Percentiles rank a stretch among this genome's conserved stretches.
These are phyloP conservation scores for Aureobasidium melanogenum DNA, from an alignment of 2,329 filamentous ascomycete species.

Conservation along the genomic window DNA sequence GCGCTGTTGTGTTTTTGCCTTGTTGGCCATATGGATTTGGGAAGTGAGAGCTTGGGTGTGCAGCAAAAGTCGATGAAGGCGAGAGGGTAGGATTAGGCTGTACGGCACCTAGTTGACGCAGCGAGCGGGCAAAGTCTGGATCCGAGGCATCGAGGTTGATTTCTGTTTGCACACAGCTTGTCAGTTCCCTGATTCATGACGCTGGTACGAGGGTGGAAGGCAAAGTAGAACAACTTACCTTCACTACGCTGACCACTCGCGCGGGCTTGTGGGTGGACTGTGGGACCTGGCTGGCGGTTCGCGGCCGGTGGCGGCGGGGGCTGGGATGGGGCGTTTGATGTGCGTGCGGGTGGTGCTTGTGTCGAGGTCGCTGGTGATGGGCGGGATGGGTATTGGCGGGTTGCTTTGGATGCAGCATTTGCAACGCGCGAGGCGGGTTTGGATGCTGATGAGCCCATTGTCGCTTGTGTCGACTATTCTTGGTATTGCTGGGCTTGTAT, in stretches of 20 bases:
- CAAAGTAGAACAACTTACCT: slow-evolving; percentile 22
- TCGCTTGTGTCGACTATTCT: not conserved
- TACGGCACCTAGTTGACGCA: slow-evolving; percentile 56
- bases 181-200: not conserved
- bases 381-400: slow-evolving; percentile 48
- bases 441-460: slow-evolving; percentile 51
- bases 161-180: slow-evolving; percentile 26
- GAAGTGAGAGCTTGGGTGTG: slow-evolving; percentile 19
- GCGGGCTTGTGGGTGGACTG: slow-evolving; percentile 31
- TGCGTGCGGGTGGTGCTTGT: slow-evolving; percentile 14
- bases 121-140: slow-evolving; percentile 67
- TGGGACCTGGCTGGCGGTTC: slow-evolving; percentile 30
- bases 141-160: slow-evolving; percentile 54
- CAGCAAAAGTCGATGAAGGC: slow-evolving; percentile 45
- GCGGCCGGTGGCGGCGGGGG: slow-evolving; percentile 19
- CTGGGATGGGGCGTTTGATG: slow-evolving; percentile 17
- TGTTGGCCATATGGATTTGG: slow-evolving; percentile 18
- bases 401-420: slow-evolving; percentile 39
- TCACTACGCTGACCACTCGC: slow-evolving; percentile 31
- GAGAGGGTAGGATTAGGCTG: slow-evolving; percentile 49
- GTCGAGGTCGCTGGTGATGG: slow-evolving; percentile 21
- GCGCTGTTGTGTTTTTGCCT: slow-evolving; percentile 20
- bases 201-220: not conserved
- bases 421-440: slow-evolving; percentile 37
- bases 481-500: not conserved